These are phyloP conservation scores for Juglanconis oblonga DNA, from an alignment of 2,329 filamentous ascomycete genomes.

Conservation along the genomic window DNA sequence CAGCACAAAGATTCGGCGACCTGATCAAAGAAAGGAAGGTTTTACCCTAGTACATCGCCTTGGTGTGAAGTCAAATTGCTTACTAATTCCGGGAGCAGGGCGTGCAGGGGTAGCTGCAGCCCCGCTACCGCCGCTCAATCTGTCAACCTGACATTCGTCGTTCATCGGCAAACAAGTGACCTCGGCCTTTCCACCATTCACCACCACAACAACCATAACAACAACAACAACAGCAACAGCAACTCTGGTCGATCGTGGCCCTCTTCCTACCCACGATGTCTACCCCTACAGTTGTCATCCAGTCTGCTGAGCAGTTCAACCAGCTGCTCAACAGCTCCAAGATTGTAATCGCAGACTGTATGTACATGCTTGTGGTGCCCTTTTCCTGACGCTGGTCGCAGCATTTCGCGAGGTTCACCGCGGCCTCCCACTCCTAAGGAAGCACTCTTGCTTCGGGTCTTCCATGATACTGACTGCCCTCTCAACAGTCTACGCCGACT, in stretches of 20 bases:
- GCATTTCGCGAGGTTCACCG: neutral
- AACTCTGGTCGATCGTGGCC: neutral
- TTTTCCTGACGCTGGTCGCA: neutral
- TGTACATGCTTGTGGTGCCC: conserved; percentile 40
- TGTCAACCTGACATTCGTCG: neutral
- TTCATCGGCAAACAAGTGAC: neutral
- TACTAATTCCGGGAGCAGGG: neutral
- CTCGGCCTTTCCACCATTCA: too few relatives aligned
- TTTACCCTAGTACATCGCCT: too few relatives aligned
- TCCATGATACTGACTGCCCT: neutral
- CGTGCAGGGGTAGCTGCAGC: neutral
- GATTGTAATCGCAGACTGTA: conserved; percentile 87
- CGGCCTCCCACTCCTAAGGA: neutral
- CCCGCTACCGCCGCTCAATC: neutral
- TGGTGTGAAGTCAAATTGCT: neutral
- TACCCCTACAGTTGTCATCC: conserved; percentile 29
- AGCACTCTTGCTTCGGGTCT: neutral
- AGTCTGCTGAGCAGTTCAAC: conserved; percentile 62
- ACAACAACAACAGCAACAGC: too few relatives aligned
- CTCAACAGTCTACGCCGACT: conserved; percentile 76
- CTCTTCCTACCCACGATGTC: conserved; percentile 22
- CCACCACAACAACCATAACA: too few relatives aligned
- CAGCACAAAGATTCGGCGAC: too few relatives aligned
- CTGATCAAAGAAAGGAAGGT: neutral
- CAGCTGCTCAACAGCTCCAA: conserved; percentile 66